Percentiles rank a stretch among this genome's conserved stretches.
Conservation (phyloP, 1,139 yeast genomes). For the Candida tetrigidarum region DNA sequence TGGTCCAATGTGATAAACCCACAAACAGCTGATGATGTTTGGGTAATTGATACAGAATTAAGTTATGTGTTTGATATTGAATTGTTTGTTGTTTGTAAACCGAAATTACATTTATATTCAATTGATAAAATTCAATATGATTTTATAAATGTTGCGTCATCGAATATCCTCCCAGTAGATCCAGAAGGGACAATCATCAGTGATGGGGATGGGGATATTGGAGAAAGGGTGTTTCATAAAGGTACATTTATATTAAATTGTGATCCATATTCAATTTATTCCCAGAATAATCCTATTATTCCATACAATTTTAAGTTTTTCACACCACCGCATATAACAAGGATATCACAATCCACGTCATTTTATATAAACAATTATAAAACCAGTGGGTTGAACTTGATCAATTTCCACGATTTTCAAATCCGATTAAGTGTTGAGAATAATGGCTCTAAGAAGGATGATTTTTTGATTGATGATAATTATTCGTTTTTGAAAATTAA, state of each 20-base stretch:
- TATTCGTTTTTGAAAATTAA: conserved; percentile 22
- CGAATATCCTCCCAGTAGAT: not conserved
- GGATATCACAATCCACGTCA: conserved; percentile 5
- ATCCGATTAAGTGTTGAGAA: conserved; percentile 10
- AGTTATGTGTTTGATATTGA: conserved; percentile 15
- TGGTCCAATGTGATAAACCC: conserved; percentile 6
- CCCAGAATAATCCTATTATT: conserved; percentile 32
- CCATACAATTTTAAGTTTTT: conserved; percentile 43
- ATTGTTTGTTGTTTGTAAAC: conserved; percentile 13
- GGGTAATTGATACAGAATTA: conserved; percentile 14
- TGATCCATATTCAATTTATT: conserved; percentile 33
- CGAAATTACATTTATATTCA: not conserved
- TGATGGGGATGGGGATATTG: too few relatives aligned
- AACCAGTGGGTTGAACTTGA: conserved; percentile 13
- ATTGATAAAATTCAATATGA: conserved; percentile 10
- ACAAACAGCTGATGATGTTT: conserved; percentile 4
- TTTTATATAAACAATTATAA: conserved; percentile 24
- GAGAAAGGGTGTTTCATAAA: conserved; percentile 7
- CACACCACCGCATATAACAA: conserved; percentile 37
- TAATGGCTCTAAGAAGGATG: not conserved
- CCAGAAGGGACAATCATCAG: too few relatives aligned
- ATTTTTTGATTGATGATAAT: conserved; percentile 17
- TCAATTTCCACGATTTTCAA: conserved; percentile 4
- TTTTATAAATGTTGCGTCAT: not conserved
- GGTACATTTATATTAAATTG: conserved; percentile 31